phyloP scores from a whole-genome alignment of 2,329 filamentous ascomycete genomes.

The Colletotrichum coccodes region DNA sequence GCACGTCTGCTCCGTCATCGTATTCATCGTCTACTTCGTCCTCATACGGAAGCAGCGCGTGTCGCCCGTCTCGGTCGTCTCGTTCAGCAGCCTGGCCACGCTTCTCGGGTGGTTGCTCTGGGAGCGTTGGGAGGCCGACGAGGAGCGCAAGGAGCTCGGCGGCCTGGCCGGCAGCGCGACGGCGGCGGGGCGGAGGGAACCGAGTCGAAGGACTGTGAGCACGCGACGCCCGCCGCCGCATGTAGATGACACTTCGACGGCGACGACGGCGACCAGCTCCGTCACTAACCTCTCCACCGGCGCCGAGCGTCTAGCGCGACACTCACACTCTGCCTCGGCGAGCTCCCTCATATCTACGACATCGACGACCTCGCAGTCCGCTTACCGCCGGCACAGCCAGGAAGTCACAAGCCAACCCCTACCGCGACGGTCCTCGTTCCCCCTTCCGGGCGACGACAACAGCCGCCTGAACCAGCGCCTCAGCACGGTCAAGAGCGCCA shows the following conservation, averaged over 20 bases:
- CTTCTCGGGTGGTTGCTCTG: constrained; percentile 90
- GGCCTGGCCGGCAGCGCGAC: constrained; percentile 41
- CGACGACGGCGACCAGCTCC: constrained; percentile 19
- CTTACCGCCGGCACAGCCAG: constrained; percentile 32
- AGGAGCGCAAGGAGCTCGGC: constrained; percentile 41
- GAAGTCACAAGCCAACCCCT: constrained; percentile 4
- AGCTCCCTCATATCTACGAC: constrained; percentile 62
- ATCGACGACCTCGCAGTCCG: constrained; percentile 42
- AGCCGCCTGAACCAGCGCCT: constrained; percentile 64
- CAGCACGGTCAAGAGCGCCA: constrained; percentile 88
- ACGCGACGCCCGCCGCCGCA: constrained; percentile 43
- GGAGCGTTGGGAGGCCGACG: constrained; percentile 88
- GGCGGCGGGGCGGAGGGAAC: constrained; percentile 46
- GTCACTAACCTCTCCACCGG: constrained; percentile 15
- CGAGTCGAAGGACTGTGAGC: constrained; percentile 48
- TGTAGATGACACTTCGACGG: constrained; percentile 12
- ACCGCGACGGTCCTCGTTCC: constrained; percentile 21
- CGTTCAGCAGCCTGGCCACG: constrained; percentile 84
- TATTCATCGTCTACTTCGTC: constrained; percentile 94
- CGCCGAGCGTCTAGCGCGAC: constrained; percentile 43
- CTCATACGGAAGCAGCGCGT: constrained; percentile 88
- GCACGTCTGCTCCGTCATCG: constrained; percentile 92
- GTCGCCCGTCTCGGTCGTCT: constrained; percentile 89
- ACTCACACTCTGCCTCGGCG: constrained; percentile 64
- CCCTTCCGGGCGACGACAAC: constrained; percentile 41